These are phyloP conservation scores for Pichia ethanolica DNA, from an alignment of 805 yeast genomes.

Conservation along the genomic window DNA sequence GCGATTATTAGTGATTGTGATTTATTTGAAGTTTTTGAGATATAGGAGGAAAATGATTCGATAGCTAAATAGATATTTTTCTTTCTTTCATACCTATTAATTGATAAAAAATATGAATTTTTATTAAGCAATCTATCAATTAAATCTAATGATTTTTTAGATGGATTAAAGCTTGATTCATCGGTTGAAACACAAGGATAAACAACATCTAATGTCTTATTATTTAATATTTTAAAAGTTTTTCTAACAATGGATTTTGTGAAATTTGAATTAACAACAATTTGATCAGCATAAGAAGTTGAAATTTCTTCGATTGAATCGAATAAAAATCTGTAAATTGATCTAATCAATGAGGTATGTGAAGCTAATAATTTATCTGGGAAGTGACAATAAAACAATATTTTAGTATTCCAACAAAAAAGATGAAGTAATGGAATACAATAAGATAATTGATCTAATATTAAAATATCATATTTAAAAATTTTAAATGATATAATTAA, in stretches of 20 bases:
- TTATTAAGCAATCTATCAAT: conserved; percentile 30
- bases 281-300: conserved; percentile 64
- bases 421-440: conserved; percentile 65
- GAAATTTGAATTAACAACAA: conserved; percentile 84
- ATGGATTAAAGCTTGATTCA: conserved; percentile 5
- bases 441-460: conserved; percentile 84
- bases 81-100: conserved; percentile 84
- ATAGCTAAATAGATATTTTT: conserved; percentile 79
- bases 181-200: conserved; percentile 69
- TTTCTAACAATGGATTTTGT: conserved; percentile 62
- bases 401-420: conserved; percentile 37
- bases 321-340: conserved; percentile 71
- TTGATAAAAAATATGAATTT: conserved; percentile 50
- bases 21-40: conserved; percentile 23
- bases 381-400: conserved; percentile 90
- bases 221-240: conserved; percentile 44
- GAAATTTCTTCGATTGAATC: conserved; percentile 79
- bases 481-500: conserved; percentile 44
- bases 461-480: conserved; percentile 54
- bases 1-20: conserved; percentile 58
- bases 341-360: conserved; percentile 47
- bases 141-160: conserved; percentile 24
- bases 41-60: conserved; percentile 48
- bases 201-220: conserved; percentile 46
- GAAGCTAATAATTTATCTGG: conserved; percentile 80